Base-by-base conservation (phyloP, 495 filamentous ascomycete species). In the Annulohypoxylon moriforme region DNA sequence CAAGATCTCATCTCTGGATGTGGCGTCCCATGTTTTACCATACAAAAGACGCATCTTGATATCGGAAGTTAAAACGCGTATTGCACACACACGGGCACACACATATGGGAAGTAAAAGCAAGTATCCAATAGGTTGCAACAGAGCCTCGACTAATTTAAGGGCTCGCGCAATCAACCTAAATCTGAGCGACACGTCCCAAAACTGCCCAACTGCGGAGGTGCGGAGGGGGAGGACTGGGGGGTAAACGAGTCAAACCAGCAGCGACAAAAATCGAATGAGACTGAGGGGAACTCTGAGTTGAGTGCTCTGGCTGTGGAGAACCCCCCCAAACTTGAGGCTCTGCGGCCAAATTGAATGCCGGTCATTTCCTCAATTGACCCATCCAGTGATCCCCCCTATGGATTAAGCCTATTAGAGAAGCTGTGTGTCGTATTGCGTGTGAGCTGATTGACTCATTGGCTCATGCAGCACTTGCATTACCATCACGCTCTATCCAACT, bases 11-110 rank as follows among this genome's bases (percentile, higher is more conserved):
- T 53, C 36, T 61, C 58, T 34, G 38, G 60, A 61, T 63, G 60
- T 73, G 64, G 70, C 56, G 64, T 63, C 60, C 60, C 60, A 64
- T 52, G 34, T 56, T 47, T 62, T 52, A 22, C 65, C 33, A n/a
- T 62, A 53, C 55, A 36, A 49, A 31, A 14, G 29, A 66, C 24
- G 27, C 68, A 72, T 44, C 60, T 68, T 47, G 56, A 68, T 57
- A 65, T 69, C 65, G 66, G 71, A 38, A 69, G 11, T 46, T 49
- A 38, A 59, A 50, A 58, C 47, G 61, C 47, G 66, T 33, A 66
- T 31, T 22, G 60, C 65, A 50, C 16, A 20, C 6, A 20, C 40
- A 6, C n/a, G 16, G 40, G 7, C 16, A 44, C 16, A 44, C 5
- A 18, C n/a, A 53, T 38, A 52, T 22, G 60, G 53, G 22, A 73